Conservation (phyloP, 73 alveolate genomes). For the Strombidium stylifer region DNA sequence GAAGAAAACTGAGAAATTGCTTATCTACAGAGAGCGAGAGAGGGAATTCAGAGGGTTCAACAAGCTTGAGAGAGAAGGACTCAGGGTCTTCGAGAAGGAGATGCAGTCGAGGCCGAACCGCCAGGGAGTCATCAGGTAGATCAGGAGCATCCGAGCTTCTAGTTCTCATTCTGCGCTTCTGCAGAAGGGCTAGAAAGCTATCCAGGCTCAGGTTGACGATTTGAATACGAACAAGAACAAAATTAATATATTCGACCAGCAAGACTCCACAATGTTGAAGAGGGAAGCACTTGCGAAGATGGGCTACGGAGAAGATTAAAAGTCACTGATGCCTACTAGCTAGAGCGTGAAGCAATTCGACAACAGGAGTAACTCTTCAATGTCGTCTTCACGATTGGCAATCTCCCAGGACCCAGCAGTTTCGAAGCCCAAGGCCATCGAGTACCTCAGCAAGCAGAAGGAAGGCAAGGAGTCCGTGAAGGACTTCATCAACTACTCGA, state of each 20-base stretch:
- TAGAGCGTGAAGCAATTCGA: background rate
- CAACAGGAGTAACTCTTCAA: background rate
- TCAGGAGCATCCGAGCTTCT: background rate
- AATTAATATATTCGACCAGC: conserved; percentile 31
- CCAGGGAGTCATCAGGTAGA: background rate
- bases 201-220: background rate
- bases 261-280: background rate
- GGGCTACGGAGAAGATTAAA: background rate
- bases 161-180: background rate
- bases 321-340: too few species aligned
- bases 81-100: background rate
- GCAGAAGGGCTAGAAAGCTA: background rate
- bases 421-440: conserved; percentile 7
- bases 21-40: conserved; percentile 36
- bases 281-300: conserved; percentile 6
- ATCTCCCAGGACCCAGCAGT: background rate
- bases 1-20: conserved; percentile 26
- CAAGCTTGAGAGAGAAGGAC: background rate
- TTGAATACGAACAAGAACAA: conserved; percentile 9
- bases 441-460: background rate
- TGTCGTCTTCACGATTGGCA: too few species aligned
- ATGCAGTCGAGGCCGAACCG: background rate
- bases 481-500: conserved; percentile 18
- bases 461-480: conserved; percentile 18
- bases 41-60: background rate